A percentile compares a stretch with the other conserved stretches of the same genome.
Conservation (phyloP, 1,284 basidiomycete genomes). For the Cryptococcus wingfieldii region DNA sequence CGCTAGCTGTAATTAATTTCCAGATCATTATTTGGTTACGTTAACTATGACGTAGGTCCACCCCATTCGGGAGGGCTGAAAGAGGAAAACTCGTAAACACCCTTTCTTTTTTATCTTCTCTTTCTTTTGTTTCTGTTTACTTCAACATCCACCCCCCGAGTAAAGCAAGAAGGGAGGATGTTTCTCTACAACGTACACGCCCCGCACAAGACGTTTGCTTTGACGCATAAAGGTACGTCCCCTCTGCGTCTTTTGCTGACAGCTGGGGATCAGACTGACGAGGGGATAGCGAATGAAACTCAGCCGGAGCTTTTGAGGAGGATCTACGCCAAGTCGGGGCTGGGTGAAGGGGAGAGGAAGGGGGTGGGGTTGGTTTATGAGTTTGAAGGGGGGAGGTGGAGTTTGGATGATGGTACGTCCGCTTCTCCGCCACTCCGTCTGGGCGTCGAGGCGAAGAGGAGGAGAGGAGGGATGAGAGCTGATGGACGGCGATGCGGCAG, state of each 20-base stretch:
- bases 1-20: no score
- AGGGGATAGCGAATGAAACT: slow-evolving; percentile 30
- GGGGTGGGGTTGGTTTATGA: slow-evolving; percentile 44
- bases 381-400: slow-evolving; percentile 42
- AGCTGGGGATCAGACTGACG: neutral
- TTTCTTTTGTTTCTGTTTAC: no score
- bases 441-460: neutral
- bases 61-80: no score
- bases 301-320: slow-evolving; percentile 30
- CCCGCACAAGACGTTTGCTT: slow-evolving; percentile 41
- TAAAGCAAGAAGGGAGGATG: slow-evolving; percentile 21
- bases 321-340: slow-evolving; percentile 18
- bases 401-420: slow-evolving; percentile 48
- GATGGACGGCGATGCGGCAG: slow-evolving; percentile 20
- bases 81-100: no score
- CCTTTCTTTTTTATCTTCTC: neutral
- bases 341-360: slow-evolving; percentile 8
- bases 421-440: neutral
- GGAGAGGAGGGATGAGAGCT: neutral
- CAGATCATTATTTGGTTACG: no score
- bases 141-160: no score
- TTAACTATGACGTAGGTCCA: no score
- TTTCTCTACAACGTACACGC: slow-evolving; percentile 48
- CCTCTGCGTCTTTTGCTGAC: neutral
- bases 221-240: slow-evolving; percentile 31